Percentiles rank a stretch among this genome's conserved stretches.
Conservation (phyloP, 1,139 yeast genomes). For the Pichia sp. region DNA sequence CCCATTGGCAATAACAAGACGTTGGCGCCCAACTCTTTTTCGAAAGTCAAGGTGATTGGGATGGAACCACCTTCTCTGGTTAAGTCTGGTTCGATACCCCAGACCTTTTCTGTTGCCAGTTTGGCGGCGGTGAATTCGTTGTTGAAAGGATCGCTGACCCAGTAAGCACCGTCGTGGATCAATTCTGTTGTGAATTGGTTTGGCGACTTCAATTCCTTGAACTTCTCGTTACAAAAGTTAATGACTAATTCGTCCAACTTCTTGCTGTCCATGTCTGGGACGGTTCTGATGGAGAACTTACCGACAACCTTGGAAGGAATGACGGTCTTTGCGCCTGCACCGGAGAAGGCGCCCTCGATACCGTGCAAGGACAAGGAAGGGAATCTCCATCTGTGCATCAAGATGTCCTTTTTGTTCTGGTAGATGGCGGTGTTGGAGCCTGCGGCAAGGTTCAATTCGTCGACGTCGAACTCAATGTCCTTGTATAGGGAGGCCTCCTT, state of each 20-base stretch:
- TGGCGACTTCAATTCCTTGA: constrained; percentile 66
- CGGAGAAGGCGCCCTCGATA: constrained; percentile 94
- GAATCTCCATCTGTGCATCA: constrained; percentile 98
- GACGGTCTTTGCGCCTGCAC: constrained; percentile 95
- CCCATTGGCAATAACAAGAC: constrained; percentile 95
- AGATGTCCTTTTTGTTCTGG: constrained; percentile 71
- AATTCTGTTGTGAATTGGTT: constrained; percentile 69
- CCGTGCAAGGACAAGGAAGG: constrained; percentile 97
- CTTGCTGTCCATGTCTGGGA: constrained; percentile 81
- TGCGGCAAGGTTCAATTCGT: constrained; percentile 80
- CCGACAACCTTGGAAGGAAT: constrained; percentile 94
- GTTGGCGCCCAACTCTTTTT: constrained; percentile 75
- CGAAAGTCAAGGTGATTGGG: constrained; percentile 91
- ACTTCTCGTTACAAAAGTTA: constrained; percentile 62
- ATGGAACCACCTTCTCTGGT: constrained; percentile 99
- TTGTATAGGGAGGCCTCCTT: constrained; percentile 77
- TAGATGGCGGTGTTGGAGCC: constrained; percentile 83
- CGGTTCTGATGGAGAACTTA: constrained; percentile 95
- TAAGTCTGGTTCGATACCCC: constrained; percentile 92
- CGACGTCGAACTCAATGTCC: constrained; percentile 76
- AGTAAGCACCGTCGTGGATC: constrained; percentile 91
- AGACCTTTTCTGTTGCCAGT: constrained; percentile 88
- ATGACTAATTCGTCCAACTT: constrained; percentile 76
- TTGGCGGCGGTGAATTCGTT: constrained; percentile 92
- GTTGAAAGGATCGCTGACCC: constrained; percentile 94